These are phyloP conservation scores for Flaveria floridana DNA, from an alignment of 140 eudicot species.

Conservation along the genomic window DNA sequence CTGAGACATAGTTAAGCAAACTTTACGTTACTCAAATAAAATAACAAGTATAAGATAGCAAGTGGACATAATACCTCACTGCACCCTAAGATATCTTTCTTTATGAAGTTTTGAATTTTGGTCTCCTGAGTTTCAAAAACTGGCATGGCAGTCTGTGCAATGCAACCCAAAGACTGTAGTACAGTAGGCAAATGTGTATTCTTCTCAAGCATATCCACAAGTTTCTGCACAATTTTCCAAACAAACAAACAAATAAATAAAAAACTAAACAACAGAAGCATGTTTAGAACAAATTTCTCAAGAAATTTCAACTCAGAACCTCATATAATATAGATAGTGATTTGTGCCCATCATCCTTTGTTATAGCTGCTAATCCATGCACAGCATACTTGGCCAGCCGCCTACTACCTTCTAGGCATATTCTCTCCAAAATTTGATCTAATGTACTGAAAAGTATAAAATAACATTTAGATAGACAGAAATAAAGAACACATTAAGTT, in stretches of 20 bases:
- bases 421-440: conserved; percentile 71
- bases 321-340: conserved; percentile 89
- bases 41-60: conserved; percentile 21
- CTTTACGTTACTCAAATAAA: conserved; percentile 8
- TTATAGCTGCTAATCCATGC: conserved; percentile 84
- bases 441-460: conserved; percentile 53
- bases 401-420: conserved; percentile 89
- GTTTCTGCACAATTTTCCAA: conserved; percentile 61
- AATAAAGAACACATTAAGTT: neutral
- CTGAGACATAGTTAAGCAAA: conserved; percentile 44
- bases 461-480: conserved; percentile 9
- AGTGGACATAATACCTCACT: conserved; percentile 52
- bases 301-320: conserved; percentile 38
- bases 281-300: neutral
- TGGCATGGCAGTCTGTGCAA: conserved; percentile 89
- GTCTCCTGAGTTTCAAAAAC: conserved; percentile 88
- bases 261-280: neutral
- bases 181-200: conserved; percentile 82
- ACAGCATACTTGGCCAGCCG: conserved; percentile 98
- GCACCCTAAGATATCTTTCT: conserved; percentile 54
- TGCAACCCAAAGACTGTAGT: conserved; percentile 93
- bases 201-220: conserved; percentile 88
- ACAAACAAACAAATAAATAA: neutral
- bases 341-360: conserved; percentile 83
- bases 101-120: conserved; percentile 71